Evolutionary conservation across 139 green algal genomes (phyloP), one percentile per base, ranked within the genome.

Genomic region (Ostreobium quekettii): DNA sequence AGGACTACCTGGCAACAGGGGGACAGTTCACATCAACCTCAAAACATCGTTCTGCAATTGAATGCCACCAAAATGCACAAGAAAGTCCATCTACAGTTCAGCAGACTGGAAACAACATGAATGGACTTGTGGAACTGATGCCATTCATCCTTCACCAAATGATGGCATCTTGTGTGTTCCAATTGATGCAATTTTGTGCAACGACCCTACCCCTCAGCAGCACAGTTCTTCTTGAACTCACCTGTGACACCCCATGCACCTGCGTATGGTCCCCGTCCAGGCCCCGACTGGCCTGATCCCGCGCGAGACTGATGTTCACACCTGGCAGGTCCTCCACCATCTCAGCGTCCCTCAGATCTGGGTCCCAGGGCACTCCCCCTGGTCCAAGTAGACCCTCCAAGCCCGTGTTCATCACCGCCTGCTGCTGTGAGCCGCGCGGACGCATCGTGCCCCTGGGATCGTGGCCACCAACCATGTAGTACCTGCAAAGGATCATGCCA

Each of bases 1-100:
- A 97, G 63, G 26, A 98, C 86, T 39, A 91, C 77, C 70, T 90
- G 72, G 53, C 66, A 7, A 47, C 30, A 29, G 35, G 42, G 3
- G 3, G 19, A 70, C 57, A 69, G n/a, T n/a, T n/a, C n/a, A n/a
- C n/a, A n/a, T n/a, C n/a, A n/a, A n/a, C n/a, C n/a, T n/a, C n/a
- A n/a, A n/a, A n/a, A n/a, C n/a, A n/a, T n/a, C n/a, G n/a, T n/a
- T n/a, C n/a, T n/a, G n/a, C n/a, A n/a, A n/a, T n/a, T n/a, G n/a
- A n/a, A n/a, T n/a, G n/a, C n/a, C n/a, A n/a, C n/a, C n/a, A n/a
- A n/a, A n/a, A n/a, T n/a, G n/a, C n/a, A n/a, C n/a, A n/a, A n/a
- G n/a, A n/a, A n/a, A n/a, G n/a, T n/a, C n/a, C n/a, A n/a, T n/a
- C n/a, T n/a, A n/a, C n/a, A n/a, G n/a, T n/a, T n/a, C n/a, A n/a